Evolutionary conservation across 1,284 basidiomycete genomes (phyloP).

Genomic region (Coniophora puteana): DNA sequence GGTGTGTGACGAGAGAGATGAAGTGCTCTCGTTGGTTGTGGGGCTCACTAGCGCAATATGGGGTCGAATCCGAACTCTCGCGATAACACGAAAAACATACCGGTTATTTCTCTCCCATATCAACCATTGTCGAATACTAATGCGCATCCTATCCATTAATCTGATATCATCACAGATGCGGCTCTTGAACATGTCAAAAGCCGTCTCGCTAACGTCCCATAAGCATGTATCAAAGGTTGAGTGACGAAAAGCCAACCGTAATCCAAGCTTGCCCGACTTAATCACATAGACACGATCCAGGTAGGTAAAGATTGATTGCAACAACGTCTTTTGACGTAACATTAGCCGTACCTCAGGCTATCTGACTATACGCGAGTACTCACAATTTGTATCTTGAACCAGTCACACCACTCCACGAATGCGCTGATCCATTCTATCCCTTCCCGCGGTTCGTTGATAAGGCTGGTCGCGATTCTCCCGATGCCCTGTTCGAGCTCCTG

Average conservation of each 20-base stretch:
- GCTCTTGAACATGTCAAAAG: constrained; percentile 46
- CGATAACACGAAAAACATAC: constrained; percentile 20
- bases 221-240: neutral
- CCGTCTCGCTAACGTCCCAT: constrained; percentile 41
- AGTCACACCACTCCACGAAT: constrained; percentile 51
- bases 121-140: constrained; percentile 54
- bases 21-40: constrained; percentile 37
- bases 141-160: constrained; percentile 42
- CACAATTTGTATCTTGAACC: constrained; percentile 64
- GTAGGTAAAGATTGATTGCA: constrained; percentile 58
- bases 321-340: constrained; percentile 34
- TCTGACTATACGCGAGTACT: constrained; percentile 21
- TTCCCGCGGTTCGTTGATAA: constrained; percentile 24
- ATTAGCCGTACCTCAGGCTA: constrained; percentile 1
- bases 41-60: constrained; percentile 15
- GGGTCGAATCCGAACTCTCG: too few species aligned
- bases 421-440: constrained; percentile 46
- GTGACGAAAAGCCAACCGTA: constrained; percentile 31
- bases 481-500: constrained; percentile 53
- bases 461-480: constrained; percentile 32
- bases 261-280: constrained; percentile 33
- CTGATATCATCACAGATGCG: constrained; percentile 47
- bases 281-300: constrained; percentile 57
- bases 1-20: constrained; percentile 45
- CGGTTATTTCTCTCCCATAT: constrained; percentile 49